Base-by-base conservation (phyloP, 2,329 filamentous ascomycete species). In the Colletotrichum horii region DNA sequence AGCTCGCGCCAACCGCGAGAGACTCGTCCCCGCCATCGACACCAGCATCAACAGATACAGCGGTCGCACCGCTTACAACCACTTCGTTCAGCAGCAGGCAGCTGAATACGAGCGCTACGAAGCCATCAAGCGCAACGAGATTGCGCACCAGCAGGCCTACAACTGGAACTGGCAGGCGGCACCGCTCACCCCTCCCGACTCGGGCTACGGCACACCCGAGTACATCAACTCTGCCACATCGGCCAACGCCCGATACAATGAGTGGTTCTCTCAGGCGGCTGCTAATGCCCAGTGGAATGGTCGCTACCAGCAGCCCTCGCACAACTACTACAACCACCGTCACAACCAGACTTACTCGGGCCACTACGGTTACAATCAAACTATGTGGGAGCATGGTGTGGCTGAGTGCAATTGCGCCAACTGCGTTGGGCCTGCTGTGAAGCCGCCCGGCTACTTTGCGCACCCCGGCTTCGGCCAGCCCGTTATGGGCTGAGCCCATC, bases 191-290 rank as follows among this genome's bases (percentile, higher is more conserved):
- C 91, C 91, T 3, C 91, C 91, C 2, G 91, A 92, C 77, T 92
- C 91, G 24, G 91, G 91, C 8, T 92, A 92, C 72, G 90, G 90
- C 58, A 92, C 90, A 1, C 91, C 91, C 6, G 90, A 92, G 78
- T 91, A 91, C 77, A 84, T 86, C 65, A 87, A 89, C 81, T 91
- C 90, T 56, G 88, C 90, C 6, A 86, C 89, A 0, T 88, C 89
- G 1, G 86, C 87, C 77, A 91, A 91, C 71, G 84, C 87, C 26
- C 88, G 86, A 43, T 92, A 92, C 82, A 88, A 90, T 30, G 90
- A 92, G 58, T 92, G 89, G 89, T 91, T 92, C 75, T 78, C 77
- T 3, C 71, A 76, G n/a, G 83, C 85, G 11, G 85, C 88, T 74
- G 84, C 84, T 52, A 81, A 84, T 26, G 83, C 84, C 8, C 86